phyloP scores from a whole-genome alignment of 225 moss, liverwort and hornwort species.

The Sphagnum contortum region DNA sequence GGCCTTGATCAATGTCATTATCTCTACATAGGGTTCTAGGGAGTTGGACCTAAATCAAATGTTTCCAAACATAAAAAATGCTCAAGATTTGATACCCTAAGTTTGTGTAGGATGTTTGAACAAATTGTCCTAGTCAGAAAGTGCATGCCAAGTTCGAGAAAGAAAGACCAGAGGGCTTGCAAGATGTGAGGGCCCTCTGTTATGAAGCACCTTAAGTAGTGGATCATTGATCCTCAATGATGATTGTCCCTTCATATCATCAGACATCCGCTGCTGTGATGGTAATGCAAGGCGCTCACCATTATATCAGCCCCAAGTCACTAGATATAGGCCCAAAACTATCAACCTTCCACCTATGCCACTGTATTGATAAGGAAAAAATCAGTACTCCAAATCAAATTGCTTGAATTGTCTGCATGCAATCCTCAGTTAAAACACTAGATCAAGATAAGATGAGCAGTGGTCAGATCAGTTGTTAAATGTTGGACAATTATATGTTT shows the following conservation, averaged over 20 bases:
- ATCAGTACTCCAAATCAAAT: too few species aligned
- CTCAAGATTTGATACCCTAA: too few species aligned
- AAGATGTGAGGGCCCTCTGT: conserved; percentile 45
- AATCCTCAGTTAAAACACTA: too few species aligned
- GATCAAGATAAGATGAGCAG: too few species aligned
- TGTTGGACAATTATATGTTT: too few species aligned
- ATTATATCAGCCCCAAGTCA: conserved; percentile 78
- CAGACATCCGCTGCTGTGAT: conserved; percentile 14
- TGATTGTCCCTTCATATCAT: conserved; percentile 24
- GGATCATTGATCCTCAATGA: conserved; percentile 50
- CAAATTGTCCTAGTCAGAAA: conserved; percentile 24
- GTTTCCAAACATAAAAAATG: too few species aligned
- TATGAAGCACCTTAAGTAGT: conserved; percentile 87
- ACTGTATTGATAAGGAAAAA: conserved; percentile 21
- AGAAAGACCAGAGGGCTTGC: conserved; percentile 24
- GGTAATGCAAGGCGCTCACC: conserved; percentile 32
- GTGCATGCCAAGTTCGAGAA: conserved; percentile 39
- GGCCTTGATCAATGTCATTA: too few species aligned
- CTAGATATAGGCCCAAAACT: conserved; percentile 56
- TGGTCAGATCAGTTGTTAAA: too few species aligned
- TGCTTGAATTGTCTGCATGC: too few species aligned
- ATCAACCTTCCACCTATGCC: conserved; percentile 63
- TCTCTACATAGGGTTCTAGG: too few species aligned
- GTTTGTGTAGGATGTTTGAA: too few species aligned
- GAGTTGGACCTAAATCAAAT: too few species aligned